A percentile compares a stretch with the other conserved stretches of the same genome.
Conservation (phyloP, 768 basidiomycete species). For the Russula sp. region DNA sequence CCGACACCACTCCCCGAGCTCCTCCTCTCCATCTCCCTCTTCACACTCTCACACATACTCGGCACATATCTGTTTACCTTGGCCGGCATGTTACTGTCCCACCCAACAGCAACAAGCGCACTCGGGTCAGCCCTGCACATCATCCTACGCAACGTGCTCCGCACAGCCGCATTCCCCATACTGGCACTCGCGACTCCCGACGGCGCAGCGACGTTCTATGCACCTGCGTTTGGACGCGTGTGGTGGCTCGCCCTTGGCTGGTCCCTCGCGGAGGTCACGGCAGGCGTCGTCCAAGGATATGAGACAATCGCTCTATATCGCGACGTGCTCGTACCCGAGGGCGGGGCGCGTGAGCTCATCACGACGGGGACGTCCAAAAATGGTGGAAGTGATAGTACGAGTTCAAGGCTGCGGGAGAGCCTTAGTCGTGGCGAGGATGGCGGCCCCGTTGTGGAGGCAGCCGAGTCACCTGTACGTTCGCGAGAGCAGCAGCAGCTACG, state of each 20-base stretch:
- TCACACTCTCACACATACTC: constrained; percentile 55
- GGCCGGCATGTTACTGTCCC: constrained; percentile 35
- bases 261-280: constrained; percentile 65
- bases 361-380: constrained; percentile 20
- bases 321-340: constrained; percentile 57
- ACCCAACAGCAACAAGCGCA: constrained; percentile 38
- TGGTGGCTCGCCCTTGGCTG: constrained; percentile 81
- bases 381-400: constrained; percentile 26
- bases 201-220: constrained; percentile 50
- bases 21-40: constrained; percentile 57
- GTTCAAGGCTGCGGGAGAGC: constrained; percentile 17
- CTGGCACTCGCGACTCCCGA: constrained; percentile 50
- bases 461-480: constrained; percentile 5
- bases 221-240: constrained; percentile 58
- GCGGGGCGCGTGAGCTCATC: constrained; percentile 42
- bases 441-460: not conserved
- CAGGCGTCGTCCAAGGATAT: constrained; percentile 69
- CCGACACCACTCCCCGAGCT: constrained; percentile 67
- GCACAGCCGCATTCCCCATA: constrained; percentile 52
- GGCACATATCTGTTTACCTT: constrained; percentile 48
- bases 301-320: constrained; percentile 62
- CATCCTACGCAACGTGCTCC: constrained; percentile 51
- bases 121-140: constrained; percentile 48
- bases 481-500: not conserved
- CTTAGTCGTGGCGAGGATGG: constrained; percentile 22